Percentiles rank a stretch among this genome's conserved stretches.
Evolutionary conservation across 2,329 filamentous ascomycete genomes (phyloP).

Genomic region (Bimuria novae-zelandiae): DNA sequence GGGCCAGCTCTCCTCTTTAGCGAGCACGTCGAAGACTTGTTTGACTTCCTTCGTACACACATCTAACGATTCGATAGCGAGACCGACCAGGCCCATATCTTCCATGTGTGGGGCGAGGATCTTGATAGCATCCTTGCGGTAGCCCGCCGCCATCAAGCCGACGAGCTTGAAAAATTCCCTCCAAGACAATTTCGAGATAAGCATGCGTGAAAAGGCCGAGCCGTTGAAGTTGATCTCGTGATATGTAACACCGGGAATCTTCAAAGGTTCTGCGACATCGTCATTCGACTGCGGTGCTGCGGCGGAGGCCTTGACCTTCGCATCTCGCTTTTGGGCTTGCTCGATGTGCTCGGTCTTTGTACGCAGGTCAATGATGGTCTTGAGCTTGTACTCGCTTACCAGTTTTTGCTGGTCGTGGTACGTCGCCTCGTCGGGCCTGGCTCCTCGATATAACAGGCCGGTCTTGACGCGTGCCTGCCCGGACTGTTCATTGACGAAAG

Average conservation of each 20-base stretch:
- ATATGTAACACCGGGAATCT: slow-evolving; percentile 68
- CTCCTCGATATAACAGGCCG: slow-evolving; percentile 39
- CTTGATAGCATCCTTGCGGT: slow-evolving; percentile 69
- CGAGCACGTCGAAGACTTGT: slow-evolving; percentile 56
- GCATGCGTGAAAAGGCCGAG: slow-evolving; percentile 67
- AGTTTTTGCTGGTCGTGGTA: slow-evolving; percentile 65
- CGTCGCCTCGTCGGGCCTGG: slow-evolving; percentile 70
- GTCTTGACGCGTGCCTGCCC: slow-evolving; percentile 28
- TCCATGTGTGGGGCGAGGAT: slow-evolving; percentile 73
- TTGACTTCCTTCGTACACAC: slow-evolving; percentile 67
- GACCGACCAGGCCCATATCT: slow-evolving; percentile 70
- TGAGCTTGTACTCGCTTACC: slow-evolving; percentile 64
- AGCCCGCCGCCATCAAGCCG: slow-evolving; percentile 66
- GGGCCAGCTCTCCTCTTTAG: slow-evolving; percentile 60
- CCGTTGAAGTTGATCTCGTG: slow-evolving; percentile 75
- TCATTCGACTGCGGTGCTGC: slow-evolving; percentile 55
- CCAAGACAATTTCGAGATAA: slow-evolving; percentile 72
- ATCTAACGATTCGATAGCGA: slow-evolving; percentile 72
- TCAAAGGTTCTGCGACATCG: slow-evolving; percentile 59
- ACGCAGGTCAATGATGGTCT: slow-evolving; percentile 77
- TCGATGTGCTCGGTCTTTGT: slow-evolving; percentile 77
- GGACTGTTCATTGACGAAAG: slow-evolving; percentile 32
- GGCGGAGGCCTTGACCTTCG: slow-evolving; percentile 52
- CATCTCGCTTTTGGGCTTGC: slow-evolving; percentile 65
- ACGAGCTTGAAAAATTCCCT: slow-evolving; percentile 67